phyloP scores from a whole-genome alignment of 1,284 basidiomycete species.

The Austropuccinia psidii region DNA sequence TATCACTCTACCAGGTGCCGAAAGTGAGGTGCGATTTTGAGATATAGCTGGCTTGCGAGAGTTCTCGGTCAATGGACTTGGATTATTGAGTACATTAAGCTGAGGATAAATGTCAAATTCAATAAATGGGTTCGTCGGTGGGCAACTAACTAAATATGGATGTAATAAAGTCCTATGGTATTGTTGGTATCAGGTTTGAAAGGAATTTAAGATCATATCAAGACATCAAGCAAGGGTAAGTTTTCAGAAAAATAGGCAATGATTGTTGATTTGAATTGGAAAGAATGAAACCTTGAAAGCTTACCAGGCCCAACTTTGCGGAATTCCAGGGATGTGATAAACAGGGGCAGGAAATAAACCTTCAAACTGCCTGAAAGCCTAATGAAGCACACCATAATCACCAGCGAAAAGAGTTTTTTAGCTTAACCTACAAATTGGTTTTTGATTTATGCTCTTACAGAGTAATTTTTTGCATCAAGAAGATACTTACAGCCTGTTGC shows the following conservation, averaged over 20 bases:
- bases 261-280: too few species aligned
- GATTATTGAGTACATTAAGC: conserved; percentile 51
- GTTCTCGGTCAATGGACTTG: conserved; percentile 12
- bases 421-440: neutral
- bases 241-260: too few species aligned
- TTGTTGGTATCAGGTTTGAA: conserved; percentile 46
- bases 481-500: conserved; percentile 55
- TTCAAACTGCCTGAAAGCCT: conserved; percentile 58
- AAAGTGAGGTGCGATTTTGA: conserved; percentile 53
- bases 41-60: conserved; percentile 51
- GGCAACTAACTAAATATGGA: conserved; percentile 58
- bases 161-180: conserved; percentile 59
- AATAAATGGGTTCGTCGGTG: conserved; percentile 56
- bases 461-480: neutral
- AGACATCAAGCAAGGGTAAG: too few species aligned
- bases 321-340: neutral
- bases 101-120: conserved; percentile 56
- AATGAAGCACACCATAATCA: neutral
- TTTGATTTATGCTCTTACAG: neutral
- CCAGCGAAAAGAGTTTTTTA: neutral
- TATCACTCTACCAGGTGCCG: conserved; percentile 53
- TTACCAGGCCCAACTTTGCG: conserved; percentile 27
- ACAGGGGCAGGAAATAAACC: conserved; percentile 59
- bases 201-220: conserved; percentile 17
- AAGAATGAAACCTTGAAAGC: too few species aligned